These are phyloP conservation scores for Centrapalus pauciflorus DNA, from an alignment of 129 eudicot genomes.

Conservation along the genomic window DNA sequence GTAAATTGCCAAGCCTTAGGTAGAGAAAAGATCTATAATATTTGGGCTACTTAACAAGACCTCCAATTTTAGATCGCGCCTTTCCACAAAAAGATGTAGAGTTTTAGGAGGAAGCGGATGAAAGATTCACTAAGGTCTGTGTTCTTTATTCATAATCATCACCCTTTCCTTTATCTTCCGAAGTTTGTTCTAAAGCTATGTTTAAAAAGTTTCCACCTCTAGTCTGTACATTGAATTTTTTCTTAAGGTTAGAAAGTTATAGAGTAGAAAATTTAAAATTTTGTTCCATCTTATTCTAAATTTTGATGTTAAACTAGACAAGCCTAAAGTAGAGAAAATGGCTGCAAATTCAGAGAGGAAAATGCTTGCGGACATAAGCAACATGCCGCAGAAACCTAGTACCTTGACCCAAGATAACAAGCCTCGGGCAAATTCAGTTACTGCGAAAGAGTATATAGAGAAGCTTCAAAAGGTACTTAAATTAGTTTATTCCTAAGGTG, in stretches of 20 bases:
- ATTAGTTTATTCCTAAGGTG: not conserved
- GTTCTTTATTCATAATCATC: too few species aligned
- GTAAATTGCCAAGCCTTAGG: too few species aligned
- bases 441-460: constrained; percentile 33
- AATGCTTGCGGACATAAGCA: constrained; percentile 42
- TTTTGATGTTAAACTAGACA: not conserved
- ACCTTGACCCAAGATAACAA: constrained; percentile 20
- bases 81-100: too few species aligned
- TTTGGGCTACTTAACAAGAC: too few species aligned
- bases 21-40: too few species aligned
- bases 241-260: not conserved
- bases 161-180: too few species aligned
- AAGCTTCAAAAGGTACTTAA: constrained; percentile 46
- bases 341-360: constrained; percentile 23
- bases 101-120: too few species aligned
- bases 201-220: not conserved
- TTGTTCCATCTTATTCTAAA: not conserved
- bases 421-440: constrained; percentile 5
- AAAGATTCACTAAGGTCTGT: too few species aligned
- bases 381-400: constrained; percentile 21
- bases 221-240: not conserved
- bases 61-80: too few species aligned
- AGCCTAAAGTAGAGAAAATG: constrained; percentile 3
- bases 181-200: too few species aligned
- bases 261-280: not conserved